Evolutionary conservation across 2,329 filamentous ascomycete genomes (phyloP), one percentile per base, ranked within the genome.

Genomic region (Aphanocladium album): DNA sequence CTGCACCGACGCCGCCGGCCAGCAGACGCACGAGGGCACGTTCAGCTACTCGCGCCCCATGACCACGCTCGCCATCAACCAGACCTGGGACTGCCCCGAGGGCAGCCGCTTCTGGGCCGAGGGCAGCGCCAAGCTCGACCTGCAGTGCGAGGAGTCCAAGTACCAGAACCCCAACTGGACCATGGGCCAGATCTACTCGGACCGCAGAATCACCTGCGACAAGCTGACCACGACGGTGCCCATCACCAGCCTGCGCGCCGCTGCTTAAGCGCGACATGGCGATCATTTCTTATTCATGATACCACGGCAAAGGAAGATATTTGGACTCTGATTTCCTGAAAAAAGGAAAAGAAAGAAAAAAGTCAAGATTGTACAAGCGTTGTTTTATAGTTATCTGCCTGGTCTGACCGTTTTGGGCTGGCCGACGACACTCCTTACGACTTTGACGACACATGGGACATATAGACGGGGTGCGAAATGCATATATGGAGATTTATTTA

Each of bases 21-120:
- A 63, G n/a, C 57, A 45, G 6, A 63, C 61, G 16, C 59, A 64
- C 57, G 68, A 71, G 27, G 66, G 68, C 50, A 76, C 74, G 2
- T 84, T 83, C 62, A 72, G 72, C 57, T 83, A 75, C 64, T 74
- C 67, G 67, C 67, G 72, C 14, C 70, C 76, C 4, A 65, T 65
- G 30, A 67, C 69, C 7, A 62, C 69, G 57, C 67, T 83, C 53
- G 64, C 68, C 37, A 62, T 83, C 63, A 79, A 79, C 69, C 80
- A 83, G 72, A 77, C 73, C 3, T 83, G 81, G 80, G 65, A 64
- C 9, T 83, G 81, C 69, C 64, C 65, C 49, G 76, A 80, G 61
- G 68, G 68, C 35, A 68, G 65, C 45, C 62, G 64, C 43, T 74
- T 71, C 64, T 66, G 63, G 49, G 71, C 70, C 45, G 55, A 65